These are phyloP conservation scores for Ustilago curta DNA, from an alignment of 1,284 basidiomycete genomes.

Conservation along the genomic window DNA sequence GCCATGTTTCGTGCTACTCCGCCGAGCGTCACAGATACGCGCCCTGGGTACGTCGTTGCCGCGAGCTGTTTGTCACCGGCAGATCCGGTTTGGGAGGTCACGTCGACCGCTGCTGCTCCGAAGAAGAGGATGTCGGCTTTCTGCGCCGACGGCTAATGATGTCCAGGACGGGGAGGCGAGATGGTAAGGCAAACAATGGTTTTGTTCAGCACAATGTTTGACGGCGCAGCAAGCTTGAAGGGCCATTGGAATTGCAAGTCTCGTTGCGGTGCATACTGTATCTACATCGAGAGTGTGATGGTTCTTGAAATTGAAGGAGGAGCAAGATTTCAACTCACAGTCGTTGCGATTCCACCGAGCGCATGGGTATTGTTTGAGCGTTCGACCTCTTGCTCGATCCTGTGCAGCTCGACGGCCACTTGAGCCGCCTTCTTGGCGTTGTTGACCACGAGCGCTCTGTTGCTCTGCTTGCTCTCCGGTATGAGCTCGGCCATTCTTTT, in stretches of 20 bases:
- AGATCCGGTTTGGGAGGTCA: conserved; percentile 53
- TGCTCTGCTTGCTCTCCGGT: conserved; percentile 74
- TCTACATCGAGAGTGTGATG: conserved; percentile 17
- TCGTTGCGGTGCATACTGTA: conserved; percentile 1
- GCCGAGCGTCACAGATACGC: conserved; percentile 80
- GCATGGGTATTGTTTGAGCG: conserved; percentile 24
- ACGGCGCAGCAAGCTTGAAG: background rate
- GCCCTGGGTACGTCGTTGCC: conserved; percentile 82
- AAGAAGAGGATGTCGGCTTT: conserved; percentile 50
- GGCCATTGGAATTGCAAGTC: background rate
- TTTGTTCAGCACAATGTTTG: conserved; percentile 24
- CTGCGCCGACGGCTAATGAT: background rate
- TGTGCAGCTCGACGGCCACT: conserved; percentile 83
- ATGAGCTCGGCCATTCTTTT: conserved; percentile 86
- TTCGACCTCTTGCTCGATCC: conserved; percentile 70
- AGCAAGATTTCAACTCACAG: conserved; percentile 25
- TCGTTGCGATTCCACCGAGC: conserved; percentile 28
- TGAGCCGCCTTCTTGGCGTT: conserved; percentile 86
- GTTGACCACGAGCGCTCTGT: conserved; percentile 90
- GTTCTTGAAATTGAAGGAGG: background rate
- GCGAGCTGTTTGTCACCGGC: conserved; percentile 6
- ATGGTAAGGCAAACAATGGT: background rate
- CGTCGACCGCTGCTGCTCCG: conserved; percentile 64
- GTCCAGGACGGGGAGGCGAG: background rate
- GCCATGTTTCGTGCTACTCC: conserved; percentile 95